These are phyloP conservation scores for Lactarius psammicola DNA, from an alignment of 768 basidiomycete genomes.

Conservation along the genomic window DNA sequence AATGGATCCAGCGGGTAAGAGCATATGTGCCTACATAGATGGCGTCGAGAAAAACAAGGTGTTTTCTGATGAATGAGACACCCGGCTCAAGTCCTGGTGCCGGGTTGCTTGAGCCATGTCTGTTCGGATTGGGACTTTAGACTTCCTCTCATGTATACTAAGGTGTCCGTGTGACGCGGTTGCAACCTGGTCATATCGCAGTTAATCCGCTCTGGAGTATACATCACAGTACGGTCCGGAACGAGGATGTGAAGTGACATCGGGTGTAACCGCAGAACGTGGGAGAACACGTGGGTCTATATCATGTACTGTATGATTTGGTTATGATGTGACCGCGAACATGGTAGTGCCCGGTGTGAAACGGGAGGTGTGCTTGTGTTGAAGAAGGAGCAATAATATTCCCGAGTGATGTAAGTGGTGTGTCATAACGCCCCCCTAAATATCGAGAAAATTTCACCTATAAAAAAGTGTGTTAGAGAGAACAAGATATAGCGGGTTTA, in stretches of 20 bases:
- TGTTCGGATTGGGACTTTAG: background rate
- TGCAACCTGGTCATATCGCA: background rate
- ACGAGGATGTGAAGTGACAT: background rate
- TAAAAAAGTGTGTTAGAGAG: slow-evolving; percentile 9
- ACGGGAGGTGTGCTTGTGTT: background rate
- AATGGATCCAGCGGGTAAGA: background rate
- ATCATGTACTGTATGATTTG: background rate
- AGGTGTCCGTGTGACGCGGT: slow-evolving; percentile 22
- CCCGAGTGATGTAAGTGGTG: background rate
- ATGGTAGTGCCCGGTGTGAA: background rate
- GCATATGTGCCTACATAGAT: background rate
- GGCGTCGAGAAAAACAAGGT: background rate
- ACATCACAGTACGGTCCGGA: background rate
- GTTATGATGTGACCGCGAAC: background rate
- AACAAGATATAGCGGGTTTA: background rate
- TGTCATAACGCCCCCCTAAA: background rate
- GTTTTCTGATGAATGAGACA: background rate
- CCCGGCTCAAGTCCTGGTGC: background rate
- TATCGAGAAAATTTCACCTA: background rate
- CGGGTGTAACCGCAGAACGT: background rate
- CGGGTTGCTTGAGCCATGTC: background rate
- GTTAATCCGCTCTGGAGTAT: background rate
- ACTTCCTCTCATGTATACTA: background rate
- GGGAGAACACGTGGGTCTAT: background rate
- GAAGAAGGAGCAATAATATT: background rate